Evolutionary conservation across 371 early-diverging fungal genomes (phyloP).

Genomic region (Saksenaea vasiformis): DNA sequence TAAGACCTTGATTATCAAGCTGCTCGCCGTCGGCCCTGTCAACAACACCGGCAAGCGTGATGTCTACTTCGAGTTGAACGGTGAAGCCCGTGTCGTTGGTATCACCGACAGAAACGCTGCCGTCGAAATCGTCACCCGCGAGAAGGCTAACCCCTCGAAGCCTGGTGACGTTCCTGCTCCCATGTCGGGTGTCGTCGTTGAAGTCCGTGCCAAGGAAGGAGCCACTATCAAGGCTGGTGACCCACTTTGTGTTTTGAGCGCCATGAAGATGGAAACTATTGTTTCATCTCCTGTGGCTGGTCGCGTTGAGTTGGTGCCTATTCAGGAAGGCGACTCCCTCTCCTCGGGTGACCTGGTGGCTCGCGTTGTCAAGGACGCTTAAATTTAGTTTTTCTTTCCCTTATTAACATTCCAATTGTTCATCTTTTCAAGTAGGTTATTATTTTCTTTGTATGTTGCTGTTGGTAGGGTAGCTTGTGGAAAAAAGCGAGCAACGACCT

Average conservation of each 20-base stretch:
- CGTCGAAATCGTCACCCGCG: conserved; percentile 67
- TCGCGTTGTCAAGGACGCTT: conserved; percentile 56
- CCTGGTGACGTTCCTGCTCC: conserved; percentile 91
- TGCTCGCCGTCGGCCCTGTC: conserved; percentile 86
- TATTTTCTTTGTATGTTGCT: background rate
- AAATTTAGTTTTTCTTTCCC: conserved; percentile 5
- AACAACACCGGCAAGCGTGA: conserved; percentile 83
- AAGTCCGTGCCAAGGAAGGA: conserved; percentile 83
- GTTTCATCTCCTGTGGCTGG: conserved; percentile 86
- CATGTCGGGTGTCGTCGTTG: conserved; percentile 95
- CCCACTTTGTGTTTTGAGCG: conserved; percentile 86
- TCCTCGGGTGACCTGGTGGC: conserved; percentile 82
- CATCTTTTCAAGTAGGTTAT: background rate
- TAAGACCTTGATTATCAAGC: conserved; percentile 87
- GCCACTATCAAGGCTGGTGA: conserved; percentile 85
- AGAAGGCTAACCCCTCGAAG: conserved; percentile 75
- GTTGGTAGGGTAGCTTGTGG: too few relatives aligned
- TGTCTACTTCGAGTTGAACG: conserved; percentile 94
- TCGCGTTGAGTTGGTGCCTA: conserved; percentile 68
- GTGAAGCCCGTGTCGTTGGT: conserved; percentile 88
- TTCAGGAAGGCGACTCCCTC: conserved; percentile 78
- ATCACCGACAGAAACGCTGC: conserved; percentile 66
- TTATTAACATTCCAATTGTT: background rate
- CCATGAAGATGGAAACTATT: conserved; percentile 98
- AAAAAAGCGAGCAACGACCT: too few relatives aligned